Percentiles rank a stretch among this genome's conserved stretches.
Evolutionary conservation across 768 basidiomycete genomes (phyloP).

Genomic region (Cystofilobasidium capitatum): DNA sequence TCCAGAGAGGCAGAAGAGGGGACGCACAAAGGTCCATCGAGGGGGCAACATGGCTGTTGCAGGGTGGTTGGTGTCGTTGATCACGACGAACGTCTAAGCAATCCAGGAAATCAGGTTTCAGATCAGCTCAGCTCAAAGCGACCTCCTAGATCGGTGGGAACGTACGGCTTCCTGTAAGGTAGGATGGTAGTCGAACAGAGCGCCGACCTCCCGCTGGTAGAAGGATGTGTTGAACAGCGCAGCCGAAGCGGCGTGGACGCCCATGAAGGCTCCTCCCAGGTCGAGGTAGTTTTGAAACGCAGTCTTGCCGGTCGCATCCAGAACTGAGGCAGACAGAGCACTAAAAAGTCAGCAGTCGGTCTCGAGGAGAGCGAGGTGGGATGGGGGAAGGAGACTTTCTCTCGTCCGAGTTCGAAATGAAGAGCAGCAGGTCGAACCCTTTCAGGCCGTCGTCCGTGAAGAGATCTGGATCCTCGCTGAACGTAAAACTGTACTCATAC

Average conservation of each 20-base stretch:
- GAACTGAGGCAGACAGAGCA: conserved; percentile 42
- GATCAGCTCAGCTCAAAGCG: background rate
- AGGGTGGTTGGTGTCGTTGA: conserved; percentile 50
- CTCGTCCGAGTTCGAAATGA: conserved; percentile 60
- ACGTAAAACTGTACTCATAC: conserved; percentile 51
- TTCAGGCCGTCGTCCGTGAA: conserved; percentile 53
- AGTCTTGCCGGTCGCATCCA: conserved; percentile 51
- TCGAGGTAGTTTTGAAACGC: conserved; percentile 60
- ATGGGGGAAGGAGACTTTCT: conserved; percentile 41
- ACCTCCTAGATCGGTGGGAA: background rate
- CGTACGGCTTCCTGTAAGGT: conserved; percentile 54
- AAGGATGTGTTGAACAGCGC: conserved; percentile 52
- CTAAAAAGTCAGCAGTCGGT: background rate
- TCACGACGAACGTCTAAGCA: conserved; percentile 47
- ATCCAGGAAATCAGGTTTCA: background rate
- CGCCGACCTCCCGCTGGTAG: conserved; percentile 53
- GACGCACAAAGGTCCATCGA: conserved; percentile 38
- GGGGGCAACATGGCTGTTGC: conserved; percentile 48
- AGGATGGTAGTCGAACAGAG: conserved; percentile 65
- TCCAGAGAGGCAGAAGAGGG: background rate
- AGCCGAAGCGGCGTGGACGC: conserved; percentile 58
- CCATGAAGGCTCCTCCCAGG: conserved; percentile 61
- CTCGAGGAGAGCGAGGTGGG: background rate
- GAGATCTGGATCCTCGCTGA: conserved; percentile 52
- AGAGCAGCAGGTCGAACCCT: conserved; percentile 57